Evolutionary conservation across 78 protist genomes (phyloP), one percentile per base, ranked within the genome.

Genomic region (Chrysochromulina tobinii): DNA sequence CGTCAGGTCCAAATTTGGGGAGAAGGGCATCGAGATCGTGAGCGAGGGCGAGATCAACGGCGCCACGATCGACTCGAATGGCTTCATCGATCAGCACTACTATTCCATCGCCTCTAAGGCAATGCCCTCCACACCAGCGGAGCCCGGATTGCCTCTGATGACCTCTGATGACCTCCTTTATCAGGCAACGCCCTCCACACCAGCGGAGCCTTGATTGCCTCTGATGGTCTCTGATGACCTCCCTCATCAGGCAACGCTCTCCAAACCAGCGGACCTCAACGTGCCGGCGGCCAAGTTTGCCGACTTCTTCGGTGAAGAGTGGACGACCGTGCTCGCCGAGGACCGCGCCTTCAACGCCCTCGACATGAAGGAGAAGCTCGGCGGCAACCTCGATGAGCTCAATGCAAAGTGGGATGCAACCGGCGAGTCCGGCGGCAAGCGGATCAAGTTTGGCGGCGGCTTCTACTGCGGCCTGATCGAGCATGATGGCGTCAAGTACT

Each of bases 1-100:
- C 50, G 79, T 69, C 48, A 9, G 17, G 21, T 14, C 6, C 20
- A 61, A 59, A 55, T 58, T 91, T 11, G 84, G 25, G 38, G 61
- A 15, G 67, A 25, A 12, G 25, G 92, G 85, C 53, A 77, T 77
- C 61, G 61, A 61, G 25, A 54, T 77, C n/a, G 6, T 20, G 64
- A 1, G 61, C 59, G 81, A 72, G 48, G 92, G 86, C 58, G 23
- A 2, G 38, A 4, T 89, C 27, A 7, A 21, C 58, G 83, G 68
- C 17, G 23, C 5, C 11, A 12, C 14, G 50, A 89, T 89, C 68
- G 92, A 89, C 55, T 27, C 17, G 61, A 51, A 89, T 27, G n/a
- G n/a, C 8, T 48, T 81, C 69, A 89, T 89, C 86, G 92, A 89
- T 61, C 50, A 14, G 23, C 88, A 89, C 86, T 89, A 89, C 86